Evolutionary conservation across 169 alveolate genomes (phyloP).

Genomic region (Theileria sp.): DNA sequence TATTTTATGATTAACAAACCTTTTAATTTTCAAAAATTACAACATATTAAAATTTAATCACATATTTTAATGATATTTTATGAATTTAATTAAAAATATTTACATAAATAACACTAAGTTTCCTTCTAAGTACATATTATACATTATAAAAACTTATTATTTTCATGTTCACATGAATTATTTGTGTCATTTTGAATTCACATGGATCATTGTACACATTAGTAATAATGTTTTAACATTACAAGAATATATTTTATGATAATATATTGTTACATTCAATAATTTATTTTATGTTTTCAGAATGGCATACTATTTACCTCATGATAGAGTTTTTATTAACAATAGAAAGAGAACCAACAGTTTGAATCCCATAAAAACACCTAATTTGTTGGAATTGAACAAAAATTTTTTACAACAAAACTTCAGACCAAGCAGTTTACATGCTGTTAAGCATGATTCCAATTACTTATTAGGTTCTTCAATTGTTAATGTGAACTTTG

Average conservation of each 20-base stretch:
- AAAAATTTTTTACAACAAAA: not conserved
- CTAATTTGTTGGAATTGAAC: not conserved
- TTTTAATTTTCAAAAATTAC: too few species aligned
- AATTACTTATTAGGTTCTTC: conserved; percentile 13
- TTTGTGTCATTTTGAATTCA: conserved; percentile 11
- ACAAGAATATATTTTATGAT: not conserved
- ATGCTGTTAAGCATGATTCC: not conserved
- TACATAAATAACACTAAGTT: not conserved
- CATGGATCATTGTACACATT: conserved; percentile 2
- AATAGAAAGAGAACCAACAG: not conserved
- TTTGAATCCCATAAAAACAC: not conserved
- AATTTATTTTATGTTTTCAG: not conserved
- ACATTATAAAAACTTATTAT: not conserved
- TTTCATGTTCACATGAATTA: conserved; percentile 7
- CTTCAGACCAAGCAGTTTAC: not conserved
- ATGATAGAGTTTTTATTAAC: conserved; percentile 7
- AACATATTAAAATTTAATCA: too few species aligned
- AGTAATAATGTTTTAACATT: not conserved
- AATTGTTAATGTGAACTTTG: conserved; percentile 9
- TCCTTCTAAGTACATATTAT: not conserved
- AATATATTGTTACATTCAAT: not conserved
- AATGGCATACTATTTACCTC: conserved; percentile 8
- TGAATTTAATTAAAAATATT: too few species aligned
- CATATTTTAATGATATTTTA: too few species aligned
- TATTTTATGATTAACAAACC: not conserved